Conservation (phyloP, 2,329 filamentous ascomycete genomes). For the Penicillium sp. region DNA sequence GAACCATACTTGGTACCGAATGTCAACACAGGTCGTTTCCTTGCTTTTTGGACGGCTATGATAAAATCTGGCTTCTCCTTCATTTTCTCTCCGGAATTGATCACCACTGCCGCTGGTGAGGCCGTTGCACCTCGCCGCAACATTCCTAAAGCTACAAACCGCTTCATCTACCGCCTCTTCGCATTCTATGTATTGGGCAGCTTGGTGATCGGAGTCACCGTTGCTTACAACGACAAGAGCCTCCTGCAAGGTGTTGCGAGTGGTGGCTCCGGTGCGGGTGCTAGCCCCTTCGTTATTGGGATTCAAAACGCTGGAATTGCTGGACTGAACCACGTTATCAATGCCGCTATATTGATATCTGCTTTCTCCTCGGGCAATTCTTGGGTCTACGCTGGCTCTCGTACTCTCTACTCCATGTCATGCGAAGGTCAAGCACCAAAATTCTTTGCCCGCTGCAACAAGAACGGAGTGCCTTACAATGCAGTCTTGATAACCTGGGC, state of each 20-base stretch:
- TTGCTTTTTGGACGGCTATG: slow-evolving; percentile 49
- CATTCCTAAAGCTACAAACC: slow-evolving; percentile 55
- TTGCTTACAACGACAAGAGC: slow-evolving; percentile 57
- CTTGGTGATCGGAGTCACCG: slow-evolving; percentile 60
- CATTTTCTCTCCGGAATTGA: slow-evolving; percentile 46
- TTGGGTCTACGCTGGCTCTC: slow-evolving; percentile 56
- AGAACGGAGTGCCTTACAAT: slow-evolving; percentile 56
- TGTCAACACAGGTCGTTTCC: slow-evolving; percentile 46
- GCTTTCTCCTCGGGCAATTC: slow-evolving; percentile 71
- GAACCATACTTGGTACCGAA: slow-evolving; percentile 55
- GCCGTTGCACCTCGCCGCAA: slow-evolving; percentile 52
- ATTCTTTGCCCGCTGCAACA: slow-evolving; percentile 44
- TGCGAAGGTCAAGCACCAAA: slow-evolving; percentile 40
- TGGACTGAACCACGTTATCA: slow-evolving; percentile 70
- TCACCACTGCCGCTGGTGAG: slow-evolving; percentile 58
- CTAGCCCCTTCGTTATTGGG: slow-evolving; percentile 68
- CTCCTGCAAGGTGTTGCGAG: slow-evolving; percentile 49
- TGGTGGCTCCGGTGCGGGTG: slow-evolving; percentile 36
- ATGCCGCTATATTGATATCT: slow-evolving; percentile 71
- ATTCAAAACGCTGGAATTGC: slow-evolving; percentile 67
- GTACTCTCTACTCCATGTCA: slow-evolving; percentile 54
- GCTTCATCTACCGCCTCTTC: slow-evolving; percentile 56
- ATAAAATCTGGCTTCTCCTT: slow-evolving; percentile 37
- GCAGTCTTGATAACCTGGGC: slow-evolving; percentile 46
- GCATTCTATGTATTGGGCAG: slow-evolving; percentile 60